A percentile compares a stretch with the other conserved stretches of the same genome.
These are phyloP conservation scores for Galerina sulciceps DNA, from an alignment of 768 basidiomycete species.

Conservation along the genomic window DNA sequence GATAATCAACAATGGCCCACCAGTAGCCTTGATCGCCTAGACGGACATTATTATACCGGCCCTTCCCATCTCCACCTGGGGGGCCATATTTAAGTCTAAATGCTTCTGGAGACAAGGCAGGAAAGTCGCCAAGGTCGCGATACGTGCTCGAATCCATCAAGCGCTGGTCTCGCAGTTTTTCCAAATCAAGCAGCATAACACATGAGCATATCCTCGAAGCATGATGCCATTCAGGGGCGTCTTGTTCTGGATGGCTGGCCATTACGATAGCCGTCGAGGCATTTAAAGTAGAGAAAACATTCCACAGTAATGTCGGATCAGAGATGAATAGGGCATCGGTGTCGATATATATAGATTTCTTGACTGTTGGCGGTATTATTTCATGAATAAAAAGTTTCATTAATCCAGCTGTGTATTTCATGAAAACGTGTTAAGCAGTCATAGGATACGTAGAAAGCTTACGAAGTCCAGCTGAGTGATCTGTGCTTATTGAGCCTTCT, in stretches of 20 bases:
- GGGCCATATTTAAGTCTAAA: slow-evolving; percentile 48
- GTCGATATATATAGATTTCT: slow-evolving; percentile 53
- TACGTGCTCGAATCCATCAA: slow-evolving; percentile 53
- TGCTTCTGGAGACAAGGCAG: slow-evolving; percentile 42
- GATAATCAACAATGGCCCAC: slow-evolving; percentile 55
- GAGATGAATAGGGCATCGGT: slow-evolving; percentile 55
- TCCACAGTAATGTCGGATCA: slow-evolving; percentile 51
- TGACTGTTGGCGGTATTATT: slow-evolving; percentile 44
- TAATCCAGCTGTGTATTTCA: slow-evolving; percentile 41
- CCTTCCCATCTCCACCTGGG: slow-evolving; percentile 35
- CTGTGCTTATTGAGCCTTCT: slow-evolving; percentile 48
- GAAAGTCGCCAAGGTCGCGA: slow-evolving; percentile 27
- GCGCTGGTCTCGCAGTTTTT: slow-evolving; percentile 43
- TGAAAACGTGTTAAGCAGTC: neutral
- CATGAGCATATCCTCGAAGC: slow-evolving; percentile 55
- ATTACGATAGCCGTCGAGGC: slow-evolving; percentile 43
- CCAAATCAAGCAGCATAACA: slow-evolving; percentile 55
- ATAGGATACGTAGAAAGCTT: slow-evolving; percentile 19
- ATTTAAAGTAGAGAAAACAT: slow-evolving; percentile 37
- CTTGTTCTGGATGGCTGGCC: slow-evolving; percentile 48
- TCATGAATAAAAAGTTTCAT: slow-evolving; percentile 61
- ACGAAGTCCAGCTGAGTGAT: slow-evolving; percentile 54
- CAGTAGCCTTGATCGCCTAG: slow-evolving; percentile 58
- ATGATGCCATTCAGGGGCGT: slow-evolving; percentile 43
- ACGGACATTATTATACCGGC: slow-evolving; percentile 46